These are phyloP conservation scores for Suillus clintonianus DNA, from an alignment of 768 basidiomycete genomes.

Conservation along the genomic window DNA sequence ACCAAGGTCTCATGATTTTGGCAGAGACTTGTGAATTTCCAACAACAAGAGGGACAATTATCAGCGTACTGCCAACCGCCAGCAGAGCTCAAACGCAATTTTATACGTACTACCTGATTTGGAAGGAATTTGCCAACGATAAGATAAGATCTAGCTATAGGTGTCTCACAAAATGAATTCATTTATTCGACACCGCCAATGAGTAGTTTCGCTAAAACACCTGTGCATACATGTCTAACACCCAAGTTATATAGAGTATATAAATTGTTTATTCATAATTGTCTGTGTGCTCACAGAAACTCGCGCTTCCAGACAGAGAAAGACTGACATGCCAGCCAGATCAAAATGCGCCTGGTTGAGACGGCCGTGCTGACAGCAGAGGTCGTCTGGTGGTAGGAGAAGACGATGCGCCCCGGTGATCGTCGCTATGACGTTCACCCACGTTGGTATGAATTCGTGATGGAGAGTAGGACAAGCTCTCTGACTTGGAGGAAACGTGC, in stretches of 20 bases:
- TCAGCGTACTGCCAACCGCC: neutral
- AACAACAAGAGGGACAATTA: neutral
- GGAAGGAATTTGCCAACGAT: neutral
- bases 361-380: neutral
- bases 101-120: neutral
- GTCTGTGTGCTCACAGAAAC: neutral
- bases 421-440: neutral
- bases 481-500: constrained; percentile 5
- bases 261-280: neutral
- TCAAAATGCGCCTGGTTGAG: constrained; percentile 8
- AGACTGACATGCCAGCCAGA: neutral
- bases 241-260: neutral
- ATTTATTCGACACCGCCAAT: neutral
- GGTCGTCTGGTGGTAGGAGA: constrained; percentile 1
- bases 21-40: neutral
- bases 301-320: neutral
- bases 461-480: constrained; percentile 2
- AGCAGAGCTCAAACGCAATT: no score
- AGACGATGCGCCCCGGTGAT: neutral
- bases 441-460: neutral
- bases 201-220: neutral
- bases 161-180: neutral
- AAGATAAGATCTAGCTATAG: neutral
- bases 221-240: neutral
- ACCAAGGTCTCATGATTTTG: constrained; percentile 1